Percentiles rank a stretch among this genome's conserved stretches.
Conservation (phyloP, 192 early-diverging fungal species). For the Coemansia sp. region DNA sequence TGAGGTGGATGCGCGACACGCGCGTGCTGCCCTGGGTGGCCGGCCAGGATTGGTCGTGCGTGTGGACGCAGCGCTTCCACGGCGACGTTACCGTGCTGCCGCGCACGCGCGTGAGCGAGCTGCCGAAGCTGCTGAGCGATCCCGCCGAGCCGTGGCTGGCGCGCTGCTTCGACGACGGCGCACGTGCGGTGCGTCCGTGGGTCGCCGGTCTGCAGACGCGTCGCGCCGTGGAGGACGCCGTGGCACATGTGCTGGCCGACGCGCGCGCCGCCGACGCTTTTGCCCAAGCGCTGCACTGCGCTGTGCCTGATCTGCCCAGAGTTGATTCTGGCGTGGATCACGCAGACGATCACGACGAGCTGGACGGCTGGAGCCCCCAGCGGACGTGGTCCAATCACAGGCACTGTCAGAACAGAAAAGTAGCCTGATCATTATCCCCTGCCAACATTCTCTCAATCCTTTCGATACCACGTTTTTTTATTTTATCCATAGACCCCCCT, state of each 20-base stretch:
- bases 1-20: conserved; percentile 75
- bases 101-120: conserved; percentile 59
- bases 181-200: conserved; percentile 70
- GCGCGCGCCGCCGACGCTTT: neutral
- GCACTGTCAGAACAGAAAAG: too few relatives aligned
- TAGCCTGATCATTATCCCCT: too few relatives aligned
- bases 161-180: conserved; percentile 60
- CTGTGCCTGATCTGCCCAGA: too few relatives aligned
- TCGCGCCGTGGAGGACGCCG: conserved; percentile 69
- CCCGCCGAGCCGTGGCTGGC: conserved; percentile 57
- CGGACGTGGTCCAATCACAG: conserved; percentile 8
- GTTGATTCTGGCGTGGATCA: too few relatives aligned
- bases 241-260: conserved; percentile 31
- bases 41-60: conserved; percentile 73
- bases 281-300: neutral
- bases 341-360: too few relatives aligned
- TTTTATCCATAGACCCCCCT: too few relatives aligned
- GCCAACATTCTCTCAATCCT: neutral
- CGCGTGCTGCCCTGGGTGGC: conserved; percentile 73
- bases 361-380: too few relatives aligned
- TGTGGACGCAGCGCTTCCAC: conserved; percentile 89
- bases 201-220: conserved; percentile 74
- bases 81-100: conserved; percentile 86
- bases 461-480: too few relatives aligned
- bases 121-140: conserved; percentile 61